Evolutionary conservation across 108 stramenopile species (phyloP).

Genomic region (Ochromonas danica): DNA sequence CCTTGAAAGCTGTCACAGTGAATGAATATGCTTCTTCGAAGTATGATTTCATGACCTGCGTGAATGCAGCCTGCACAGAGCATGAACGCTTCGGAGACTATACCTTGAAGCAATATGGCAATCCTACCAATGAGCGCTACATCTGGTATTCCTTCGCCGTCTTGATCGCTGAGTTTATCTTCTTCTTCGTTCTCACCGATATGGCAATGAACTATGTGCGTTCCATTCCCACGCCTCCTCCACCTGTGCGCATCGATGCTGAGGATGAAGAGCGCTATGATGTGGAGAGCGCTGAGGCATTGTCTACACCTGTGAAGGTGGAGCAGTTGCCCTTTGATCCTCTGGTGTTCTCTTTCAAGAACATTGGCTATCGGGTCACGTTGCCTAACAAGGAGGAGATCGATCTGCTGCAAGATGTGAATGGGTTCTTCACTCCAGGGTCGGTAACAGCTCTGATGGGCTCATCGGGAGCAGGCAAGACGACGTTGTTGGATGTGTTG

Average conservation of each 20-base stretch:
- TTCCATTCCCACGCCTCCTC: neutral
- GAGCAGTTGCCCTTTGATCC: conserved; percentile 19
- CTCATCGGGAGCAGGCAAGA: conserved; percentile 46
- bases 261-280: too few relatives aligned
- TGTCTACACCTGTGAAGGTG: too few relatives aligned
- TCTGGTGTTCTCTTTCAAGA: conserved; percentile 25
- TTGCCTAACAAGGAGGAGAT: conserved; percentile 30
- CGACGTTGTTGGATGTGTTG: conserved; percentile 53
- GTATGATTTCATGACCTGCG: neutral
- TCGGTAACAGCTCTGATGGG: conserved; percentile 49
- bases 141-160: conserved; percentile 4
- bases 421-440: conserved; percentile 9
- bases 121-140: neutral
- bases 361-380: conserved; percentile 31
- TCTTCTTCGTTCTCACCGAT: neutral
- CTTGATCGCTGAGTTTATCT: conserved; percentile 4
- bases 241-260: too few relatives aligned
- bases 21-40: conserved; percentile 43
- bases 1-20: conserved; percentile 26
- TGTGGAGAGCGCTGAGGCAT: too few relatives aligned
- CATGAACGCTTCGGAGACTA: neutral
- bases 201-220: conserved; percentile 3
- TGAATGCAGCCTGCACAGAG: neutral
- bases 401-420: conserved; percentile 27
- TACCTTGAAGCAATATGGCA: neutral